phyloP scores from a whole-genome alignment of 2,329 filamentous ascomycete species.

The Penicillium sp. region DNA sequence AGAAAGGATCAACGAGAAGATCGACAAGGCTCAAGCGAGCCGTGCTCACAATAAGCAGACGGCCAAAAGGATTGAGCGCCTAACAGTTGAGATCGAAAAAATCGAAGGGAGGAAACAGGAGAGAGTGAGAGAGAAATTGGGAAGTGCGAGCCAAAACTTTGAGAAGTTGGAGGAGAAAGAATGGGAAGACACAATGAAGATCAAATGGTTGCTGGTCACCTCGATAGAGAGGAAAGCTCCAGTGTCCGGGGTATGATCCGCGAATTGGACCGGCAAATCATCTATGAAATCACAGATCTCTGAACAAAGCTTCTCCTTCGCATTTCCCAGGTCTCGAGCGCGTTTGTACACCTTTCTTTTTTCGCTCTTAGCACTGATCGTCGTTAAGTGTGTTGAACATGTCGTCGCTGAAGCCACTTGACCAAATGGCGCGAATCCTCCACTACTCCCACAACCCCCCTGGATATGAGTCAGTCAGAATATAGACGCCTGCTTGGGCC shows the following conservation, averaged over 20 bases:
- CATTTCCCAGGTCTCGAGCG: too few relatives aligned
- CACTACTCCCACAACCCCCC: background rate
- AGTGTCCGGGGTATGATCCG: background rate
- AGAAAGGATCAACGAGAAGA: background rate
- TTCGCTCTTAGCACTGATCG: too few relatives aligned
- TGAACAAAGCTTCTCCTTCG: too few relatives aligned
- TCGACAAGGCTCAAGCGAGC: background rate
- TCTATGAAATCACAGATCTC: too few relatives aligned
- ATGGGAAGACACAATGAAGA: background rate
- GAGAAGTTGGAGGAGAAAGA: background rate
- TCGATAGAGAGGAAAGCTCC: too few relatives aligned
- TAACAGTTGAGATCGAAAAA: background rate
- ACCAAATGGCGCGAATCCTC: background rate
- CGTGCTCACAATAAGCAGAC: background rate
- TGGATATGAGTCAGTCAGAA: too few relatives aligned
- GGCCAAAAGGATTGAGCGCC: background rate
- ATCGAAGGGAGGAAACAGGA: background rate
- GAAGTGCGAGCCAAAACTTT: background rate
- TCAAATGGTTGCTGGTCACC: background rate
- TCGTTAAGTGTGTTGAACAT: background rate
- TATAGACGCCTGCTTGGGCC: too few relatives aligned
- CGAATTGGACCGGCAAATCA: too few relatives aligned
- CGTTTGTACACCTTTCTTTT: too few relatives aligned
- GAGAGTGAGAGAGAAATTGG: background rate
- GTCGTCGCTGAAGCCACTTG: background rate